A percentile compares a stretch with the other conserved stretches of the same genome.
Conservation (phyloP, 1,284 basidiomycete genomes). For the Ganoderma lingzhi region DNA sequence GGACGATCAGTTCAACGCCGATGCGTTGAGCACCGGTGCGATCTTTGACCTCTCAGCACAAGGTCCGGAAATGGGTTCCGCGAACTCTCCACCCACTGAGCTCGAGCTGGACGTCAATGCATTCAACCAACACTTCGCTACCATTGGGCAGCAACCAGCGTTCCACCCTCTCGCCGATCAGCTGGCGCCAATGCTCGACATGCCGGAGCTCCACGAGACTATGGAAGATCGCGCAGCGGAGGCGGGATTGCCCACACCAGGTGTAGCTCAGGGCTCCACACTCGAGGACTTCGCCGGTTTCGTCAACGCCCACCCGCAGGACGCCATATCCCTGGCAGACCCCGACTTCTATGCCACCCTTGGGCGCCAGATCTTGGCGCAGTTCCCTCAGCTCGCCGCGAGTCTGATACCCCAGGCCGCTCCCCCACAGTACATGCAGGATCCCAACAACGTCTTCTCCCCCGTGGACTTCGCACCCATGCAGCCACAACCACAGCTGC, state of each 20-base stretch:
- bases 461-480: not conserved
- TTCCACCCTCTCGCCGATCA: constrained; percentile 15
- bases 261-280: not conserved
- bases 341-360: constrained; percentile 12
- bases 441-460: not conserved
- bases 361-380: not conserved
- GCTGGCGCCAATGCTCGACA: constrained; percentile 14
- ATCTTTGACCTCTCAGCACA: constrained; percentile 18
- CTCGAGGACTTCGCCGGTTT: constrained; percentile 18
- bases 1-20: constrained; percentile 8
- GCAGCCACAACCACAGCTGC: not conserved
- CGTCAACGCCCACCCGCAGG: constrained; percentile 9
- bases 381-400: not conserved
- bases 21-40: not conserved
- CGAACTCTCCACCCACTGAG: constrained; percentile 19
- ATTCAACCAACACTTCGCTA: constrained; percentile 9
- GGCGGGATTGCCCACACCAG: constrained; percentile 4
- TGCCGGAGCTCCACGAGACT: constrained; percentile 22
- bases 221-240: constrained; percentile 17
- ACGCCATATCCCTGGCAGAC: constrained; percentile 6
- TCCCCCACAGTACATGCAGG: constrained; percentile 9
- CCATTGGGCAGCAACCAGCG: constrained; percentile 4
- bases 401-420: not conserved
- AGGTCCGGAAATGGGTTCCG: constrained; percentile 4
- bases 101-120: constrained; percentile 15